A percentile compares a stretch with the other conserved stretches of the same genome.
phyloP scores from a whole-genome alignment of 2,329 filamentous ascomycete species.

The Exophiala viscosa region DNA sequence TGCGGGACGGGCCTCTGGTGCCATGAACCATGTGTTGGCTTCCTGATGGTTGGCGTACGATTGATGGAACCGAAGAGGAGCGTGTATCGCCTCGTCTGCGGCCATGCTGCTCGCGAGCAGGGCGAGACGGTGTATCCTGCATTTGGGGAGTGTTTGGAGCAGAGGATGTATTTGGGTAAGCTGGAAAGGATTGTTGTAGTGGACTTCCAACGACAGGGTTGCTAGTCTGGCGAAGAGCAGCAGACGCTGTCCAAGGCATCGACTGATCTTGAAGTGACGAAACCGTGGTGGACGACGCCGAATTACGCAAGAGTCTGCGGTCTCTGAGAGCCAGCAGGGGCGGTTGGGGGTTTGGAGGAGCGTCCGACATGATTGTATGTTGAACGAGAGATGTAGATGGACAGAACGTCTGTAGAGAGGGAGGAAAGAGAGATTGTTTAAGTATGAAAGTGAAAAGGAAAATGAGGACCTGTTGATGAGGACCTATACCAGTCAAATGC shows the following conservation, averaged over 20 bases:
- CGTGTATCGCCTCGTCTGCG: constrained; percentile 13
- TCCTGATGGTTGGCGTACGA: constrained; percentile 7
- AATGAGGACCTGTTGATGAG: not conserved
- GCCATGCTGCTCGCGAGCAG: constrained; percentile 8
- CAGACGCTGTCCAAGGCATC: not conserved
- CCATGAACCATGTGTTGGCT: not conserved
- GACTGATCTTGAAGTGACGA: constrained; percentile 2
- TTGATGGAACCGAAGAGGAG: constrained; percentile 20
- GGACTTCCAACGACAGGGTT: constrained; percentile 17
- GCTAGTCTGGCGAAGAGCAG: constrained; percentile 12
- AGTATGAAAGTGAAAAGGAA: not conserved
- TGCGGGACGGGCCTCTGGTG: not conserved
- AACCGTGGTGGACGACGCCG: not conserved
- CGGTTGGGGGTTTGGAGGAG: constrained; percentile 2
- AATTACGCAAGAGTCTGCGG: constrained; percentile 6
- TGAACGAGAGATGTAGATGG: not conserved
- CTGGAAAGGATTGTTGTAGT: constrained; percentile 19
- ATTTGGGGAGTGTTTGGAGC: constrained; percentile 5
- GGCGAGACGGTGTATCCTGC: constrained; percentile 11
- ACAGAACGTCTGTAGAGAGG: not conserved
- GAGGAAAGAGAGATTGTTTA: not conserved
- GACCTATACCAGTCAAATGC: no score
- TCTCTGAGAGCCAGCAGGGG: constrained; percentile 4
- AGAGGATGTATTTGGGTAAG: constrained; percentile 8
- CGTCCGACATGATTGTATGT: constrained; percentile 6